These are phyloP conservation scores for Schwanniomyces occidentalis DNA, from an alignment of 805 yeast genomes.

Conservation along the genomic window DNA sequence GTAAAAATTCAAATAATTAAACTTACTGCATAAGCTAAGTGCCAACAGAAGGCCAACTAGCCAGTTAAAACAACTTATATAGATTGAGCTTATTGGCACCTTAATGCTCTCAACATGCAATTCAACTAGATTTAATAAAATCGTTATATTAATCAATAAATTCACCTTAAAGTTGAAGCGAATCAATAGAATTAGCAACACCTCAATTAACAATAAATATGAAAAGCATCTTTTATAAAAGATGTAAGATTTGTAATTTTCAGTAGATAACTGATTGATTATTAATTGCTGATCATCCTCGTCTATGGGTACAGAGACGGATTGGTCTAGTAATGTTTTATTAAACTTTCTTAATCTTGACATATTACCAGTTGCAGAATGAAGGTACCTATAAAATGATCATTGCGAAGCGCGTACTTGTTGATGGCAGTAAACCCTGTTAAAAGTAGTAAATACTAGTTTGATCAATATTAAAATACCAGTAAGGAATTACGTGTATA, in stretches of 20 bases:
- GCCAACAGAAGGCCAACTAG: background rate
- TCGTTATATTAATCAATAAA: conserved; percentile 4
- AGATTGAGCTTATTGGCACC: background rate
- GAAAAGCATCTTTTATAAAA: conserved; percentile 1
- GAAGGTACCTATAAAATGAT: too few relatives aligned
- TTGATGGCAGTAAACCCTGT: too few relatives aligned
- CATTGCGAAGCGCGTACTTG: too few relatives aligned
- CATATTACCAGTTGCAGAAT: too few relatives aligned
- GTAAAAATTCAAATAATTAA: conserved; percentile 1
- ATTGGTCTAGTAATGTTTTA: conserved; percentile 12
- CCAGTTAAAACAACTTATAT: conserved; percentile 3
- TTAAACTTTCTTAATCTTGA: conserved; percentile 15
- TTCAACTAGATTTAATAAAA: conserved; percentile 5
- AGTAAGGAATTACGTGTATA: too few relatives aligned
- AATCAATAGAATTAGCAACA: conserved; percentile 1
- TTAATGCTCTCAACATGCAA: conserved; percentile 1
- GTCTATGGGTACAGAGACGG: conserved; percentile 7
- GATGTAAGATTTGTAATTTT: conserved; percentile 5
- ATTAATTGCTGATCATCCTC: conserved; percentile 11
- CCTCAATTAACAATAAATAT: conserved; percentile 2
- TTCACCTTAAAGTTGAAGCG: background rate
- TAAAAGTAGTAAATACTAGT: too few relatives aligned
- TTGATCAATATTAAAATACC: too few relatives aligned
- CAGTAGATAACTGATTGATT: conserved; percentile 7
- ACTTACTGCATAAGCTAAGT: background rate